A percentile compares a stretch with the other conserved stretches of the same genome.
Evolutionary conservation across 2,329 filamentous ascomycete genomes (phyloP).

Genomic region (Alternaria solani): DNA sequence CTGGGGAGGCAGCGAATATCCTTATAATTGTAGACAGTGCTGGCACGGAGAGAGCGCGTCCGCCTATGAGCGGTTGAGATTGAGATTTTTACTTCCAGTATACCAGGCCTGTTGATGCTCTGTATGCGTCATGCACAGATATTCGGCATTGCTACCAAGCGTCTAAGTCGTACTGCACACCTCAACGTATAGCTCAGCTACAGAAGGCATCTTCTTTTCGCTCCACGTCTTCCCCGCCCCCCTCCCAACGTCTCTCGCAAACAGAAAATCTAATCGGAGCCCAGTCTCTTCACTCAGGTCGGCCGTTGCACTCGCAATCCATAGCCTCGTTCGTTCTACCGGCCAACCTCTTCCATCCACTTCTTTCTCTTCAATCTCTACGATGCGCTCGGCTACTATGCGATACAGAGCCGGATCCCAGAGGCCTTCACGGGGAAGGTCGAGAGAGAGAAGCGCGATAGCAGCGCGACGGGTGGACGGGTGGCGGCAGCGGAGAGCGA

Average conservation of each 20-base stretch:
- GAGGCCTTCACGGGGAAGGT: background rate
- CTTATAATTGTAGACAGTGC: background rate
- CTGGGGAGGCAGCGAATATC: background rate
- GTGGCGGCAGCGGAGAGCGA: background rate
- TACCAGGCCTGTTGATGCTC: background rate
- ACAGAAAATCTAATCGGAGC: background rate
- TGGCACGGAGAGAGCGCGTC: background rate
- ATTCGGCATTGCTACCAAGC: background rate
- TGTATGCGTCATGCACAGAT: background rate
- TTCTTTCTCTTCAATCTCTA: background rate
- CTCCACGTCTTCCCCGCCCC: background rate
- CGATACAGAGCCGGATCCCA: background rate
- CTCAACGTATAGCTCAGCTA: background rate
- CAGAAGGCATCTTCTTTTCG: background rate
- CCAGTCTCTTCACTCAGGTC: background rate
- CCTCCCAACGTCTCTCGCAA: background rate
- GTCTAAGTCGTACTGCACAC: background rate
- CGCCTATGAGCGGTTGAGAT: background rate
- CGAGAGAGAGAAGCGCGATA: background rate
- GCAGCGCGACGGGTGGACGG: background rate
- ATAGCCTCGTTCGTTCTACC: background rate
- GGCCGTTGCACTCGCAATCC: background rate
- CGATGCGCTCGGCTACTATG: background rate
- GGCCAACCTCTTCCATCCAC: background rate
- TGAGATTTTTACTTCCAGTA: background rate